These are phyloP conservation scores for Canna indica DNA, from an alignment of 176 grass and related monocot species.

Conservation along the genomic window DNA sequence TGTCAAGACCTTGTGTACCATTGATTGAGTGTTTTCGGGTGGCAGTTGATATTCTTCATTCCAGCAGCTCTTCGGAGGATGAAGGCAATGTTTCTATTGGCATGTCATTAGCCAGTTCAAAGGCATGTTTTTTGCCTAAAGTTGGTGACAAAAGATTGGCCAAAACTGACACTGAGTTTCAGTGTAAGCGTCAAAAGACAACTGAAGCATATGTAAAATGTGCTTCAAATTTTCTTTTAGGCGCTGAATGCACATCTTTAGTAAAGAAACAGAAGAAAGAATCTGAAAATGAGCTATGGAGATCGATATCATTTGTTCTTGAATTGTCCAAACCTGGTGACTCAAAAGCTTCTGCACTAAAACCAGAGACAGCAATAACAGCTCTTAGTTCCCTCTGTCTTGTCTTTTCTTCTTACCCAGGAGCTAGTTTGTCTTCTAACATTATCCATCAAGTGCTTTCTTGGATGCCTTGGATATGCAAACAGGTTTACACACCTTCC, in stretches of 20 bases:
- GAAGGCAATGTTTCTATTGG: conserved; percentile 24
- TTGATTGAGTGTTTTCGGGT: conserved; percentile 63
- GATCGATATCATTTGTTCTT: conserved; percentile 41
- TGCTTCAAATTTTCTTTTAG: not conserved
- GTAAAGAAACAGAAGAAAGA: conserved; percentile 29
- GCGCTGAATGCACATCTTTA: conserved; percentile 18
- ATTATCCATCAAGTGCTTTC: conserved; percentile 72
- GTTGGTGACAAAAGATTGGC: conserved; percentile 56
- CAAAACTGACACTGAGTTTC: conserved; percentile 30
- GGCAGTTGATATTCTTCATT: conserved; percentile 35
- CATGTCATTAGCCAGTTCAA: conserved; percentile 20
- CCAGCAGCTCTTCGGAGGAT: conserved; percentile 18
- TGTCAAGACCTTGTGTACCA: conserved; percentile 47
- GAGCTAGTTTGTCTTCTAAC: conserved; percentile 36
- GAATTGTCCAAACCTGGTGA: conserved; percentile 42
- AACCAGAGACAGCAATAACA: conserved; percentile 47
- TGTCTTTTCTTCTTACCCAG: conserved; percentile 37
- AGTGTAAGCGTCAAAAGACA: conserved; percentile 54
- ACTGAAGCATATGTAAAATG: conserved; percentile 25
- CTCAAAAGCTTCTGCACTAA: conserved; percentile 35
- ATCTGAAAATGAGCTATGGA: conserved; percentile 27
- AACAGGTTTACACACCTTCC: conserved; percentile 42
- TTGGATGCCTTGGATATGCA: conserved; percentile 75
- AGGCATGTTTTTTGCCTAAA: conserved; percentile 30
- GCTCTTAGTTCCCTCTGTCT: conserved; percentile 54